Evolutionary conservation across 495 filamentous ascomycete genomes (phyloP), one percentile per base, ranked within the genome.

Genomic region (Tetracladium marchalianum): DNA sequence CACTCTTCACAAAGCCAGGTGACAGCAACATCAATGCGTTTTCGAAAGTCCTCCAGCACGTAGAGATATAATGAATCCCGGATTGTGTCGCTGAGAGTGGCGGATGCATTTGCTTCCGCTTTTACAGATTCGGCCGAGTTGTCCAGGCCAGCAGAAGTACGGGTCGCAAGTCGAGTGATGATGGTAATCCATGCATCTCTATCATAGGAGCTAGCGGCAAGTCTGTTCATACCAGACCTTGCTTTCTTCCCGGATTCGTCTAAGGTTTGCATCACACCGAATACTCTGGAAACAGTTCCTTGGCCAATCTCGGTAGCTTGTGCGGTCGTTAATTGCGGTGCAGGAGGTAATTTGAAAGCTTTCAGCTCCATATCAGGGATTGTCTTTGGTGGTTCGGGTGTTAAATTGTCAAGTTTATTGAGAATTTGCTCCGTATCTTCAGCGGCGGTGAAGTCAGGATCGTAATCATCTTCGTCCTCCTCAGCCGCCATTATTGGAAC

Each of bases 1-100:
- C 90, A 99, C 64, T 99, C 92, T 62, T 99, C 92, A 55, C 83
- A 90, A 19, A 97, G 70, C 92, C 92, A 99, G 13, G 80, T 76
- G 43, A 95, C 82, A 2, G 86, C 90, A 32, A 88, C 73, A 46
- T 87, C 88, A 45, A 97, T 85, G 17, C 90, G 79, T 34, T 75
- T 78, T 31, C 89, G 76, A 64, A 93, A 99, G 63, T 99, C 92
- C 47, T 89, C 85, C 17, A 95, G 70, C 35, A 97, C 75, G 62
- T 90, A 95, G 16, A 72, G 72, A 64, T 83, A 90, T 5, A 98
- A 68, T 12, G 74, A 73, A 53, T 95, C 84, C 15, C 92, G 77
- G 44, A 96, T 87, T 2, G 71, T 64, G 53, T 87, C 75, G 35
- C 72, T 73, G 5, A 90, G 69, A 32, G 45, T 43, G 39, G 35